Base-by-base conservation (phyloP, 768 basidiomycete species). In the Podaxis pistillaris region DNA sequence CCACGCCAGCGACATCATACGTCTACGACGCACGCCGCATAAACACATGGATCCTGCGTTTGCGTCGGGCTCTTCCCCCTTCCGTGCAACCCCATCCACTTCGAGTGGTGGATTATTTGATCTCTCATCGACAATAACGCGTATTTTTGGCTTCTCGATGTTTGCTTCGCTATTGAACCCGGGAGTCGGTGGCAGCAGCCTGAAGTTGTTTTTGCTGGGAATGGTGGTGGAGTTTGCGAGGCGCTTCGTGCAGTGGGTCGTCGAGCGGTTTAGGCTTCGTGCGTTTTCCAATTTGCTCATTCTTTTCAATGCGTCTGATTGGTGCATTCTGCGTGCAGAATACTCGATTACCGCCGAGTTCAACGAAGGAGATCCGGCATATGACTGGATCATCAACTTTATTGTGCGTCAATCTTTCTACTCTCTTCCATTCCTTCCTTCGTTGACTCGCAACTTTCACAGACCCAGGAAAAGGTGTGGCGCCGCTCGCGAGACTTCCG, bases 331-430 rank as follows among this genome's bases (percentile, higher is more conserved):
- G 6, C 24, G 1, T 12, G 19, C 63, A 83, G 81, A 78, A 57
- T 80, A 78, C 57, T 77, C 74, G 2, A 73, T 82, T 7, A 78
- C 80, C 6, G 82, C 80, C 0, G 74, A 76, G 38, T 82, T 84
- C 62, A 69, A 71, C n/a, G 73, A 81, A 64, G 78, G 79, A 9
- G 81, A 83, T 63, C 80, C 78, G 0, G 73, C 79, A 1, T 83
- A 81, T 62, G 82, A 83, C 55, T 84, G 82, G 81, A 73, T 84
- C 5, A 66, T 80, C 1, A 69, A 76, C 8, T 79, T 80, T 58
- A 66, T 84, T 56, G 81, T 81, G 51, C 58, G 74, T 66, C 26
- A n/a, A n/a, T 46, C 11, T 54, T 17, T 6, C 22, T 30, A 8
- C 22, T 38, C 33, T 28, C 30, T 54, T 15, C 11, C 28, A 24